Base-by-base conservation (phyloP, 192 early-diverging fungal genomes). In the Martensiomyces pterosporus region DNA sequence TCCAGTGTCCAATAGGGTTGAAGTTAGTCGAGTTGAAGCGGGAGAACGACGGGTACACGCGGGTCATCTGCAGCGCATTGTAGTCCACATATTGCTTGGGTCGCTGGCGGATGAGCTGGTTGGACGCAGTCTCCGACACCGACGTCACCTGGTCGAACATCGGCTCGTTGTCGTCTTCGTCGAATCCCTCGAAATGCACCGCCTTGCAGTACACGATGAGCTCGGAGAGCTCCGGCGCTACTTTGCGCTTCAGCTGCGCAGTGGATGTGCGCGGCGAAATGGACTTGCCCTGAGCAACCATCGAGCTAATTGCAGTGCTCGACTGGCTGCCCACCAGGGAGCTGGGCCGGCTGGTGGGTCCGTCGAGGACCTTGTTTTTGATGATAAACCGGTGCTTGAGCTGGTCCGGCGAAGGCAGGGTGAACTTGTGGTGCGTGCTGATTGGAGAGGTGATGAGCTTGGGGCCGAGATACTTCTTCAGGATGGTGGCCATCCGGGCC, bases 1-100 rank as follows among this genome's bases (percentile, higher is more conserved):
- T 70, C 93, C 93, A 96, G 56, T 89, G 84, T 8, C 77, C 67
- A 19, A 87, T 74, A 2, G 93, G 93, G 49, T 93, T 87, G 53
- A 80, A 90, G 66, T 95, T 95, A 35, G 84, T 79, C 13, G 86
- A 89, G 26, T 62, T 84, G 42, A 95, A 67, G n/a, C 90, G 82
- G 47, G 85, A 77, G 8, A 80, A 81, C 8, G 79, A 74, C 24
- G 93, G 93, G 51, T 93, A 95, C n/a, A 89, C 72, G 14, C 93
- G 80, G 1, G 84, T 80, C 43, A 92, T 64, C 53, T 79, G 79
- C 40, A 60, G 49, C 22, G 65, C 56, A 46, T 80, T 87, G 64
- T 81, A 73, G 36, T 73, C 64, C 14, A 74, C 75, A 44, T 79
- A 86, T 44, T 84, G 61, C 17, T 49, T 51, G 7, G 62, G 57